phyloP scores from a whole-genome alignment of 2,329 filamentous ascomycete species.

The Aspergillus jensenii region DNA sequence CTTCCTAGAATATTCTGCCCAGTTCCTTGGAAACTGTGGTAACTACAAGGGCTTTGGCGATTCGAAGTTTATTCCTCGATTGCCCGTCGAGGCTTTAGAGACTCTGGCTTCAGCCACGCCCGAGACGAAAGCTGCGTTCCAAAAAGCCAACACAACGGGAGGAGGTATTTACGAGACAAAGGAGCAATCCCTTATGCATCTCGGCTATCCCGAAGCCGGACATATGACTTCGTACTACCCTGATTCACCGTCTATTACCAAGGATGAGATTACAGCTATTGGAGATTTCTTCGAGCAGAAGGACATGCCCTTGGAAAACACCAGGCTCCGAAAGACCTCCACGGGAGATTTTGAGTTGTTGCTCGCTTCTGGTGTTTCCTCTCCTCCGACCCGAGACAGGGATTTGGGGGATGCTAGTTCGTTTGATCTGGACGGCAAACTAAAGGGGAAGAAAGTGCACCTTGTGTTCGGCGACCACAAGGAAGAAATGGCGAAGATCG shows the following conservation, averaged over 20 bases:
- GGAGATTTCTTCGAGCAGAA: slow-evolving; percentile 73
- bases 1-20: slow-evolving; percentile 75
- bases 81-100: slow-evolving; percentile 62
- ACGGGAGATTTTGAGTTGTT: slow-evolving; percentile 69
- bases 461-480: slow-evolving; percentile 74
- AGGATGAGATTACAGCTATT: slow-evolving; percentile 70
- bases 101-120: slow-evolving; percentile 61
- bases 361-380: slow-evolving; percentile 67
- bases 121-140: slow-evolving; percentile 64
- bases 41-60: slow-evolving; percentile 90
- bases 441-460: slow-evolving; percentile 67
- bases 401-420: slow-evolving; percentile 67
- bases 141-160: slow-evolving; percentile 57
- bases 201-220: slow-evolving; percentile 72
- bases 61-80: slow-evolving; percentile 76
- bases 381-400: slow-evolving; percentile 61
- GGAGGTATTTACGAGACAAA: slow-evolving; percentile 71
- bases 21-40: slow-evolving; percentile 76
- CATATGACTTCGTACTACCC: slow-evolving; percentile 84
- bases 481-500: slow-evolving; percentile 68
- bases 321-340: slow-evolving; percentile 66
- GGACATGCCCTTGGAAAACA: slow-evolving; percentile 72
- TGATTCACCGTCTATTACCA: slow-evolving; percentile 70
- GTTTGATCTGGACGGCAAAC: slow-evolving; percentile 60
- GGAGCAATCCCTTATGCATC: slow-evolving; percentile 66